phyloP scores from a whole-genome alignment of 202 grass and related monocot genomes.

The Digitaria exilis region DNA sequence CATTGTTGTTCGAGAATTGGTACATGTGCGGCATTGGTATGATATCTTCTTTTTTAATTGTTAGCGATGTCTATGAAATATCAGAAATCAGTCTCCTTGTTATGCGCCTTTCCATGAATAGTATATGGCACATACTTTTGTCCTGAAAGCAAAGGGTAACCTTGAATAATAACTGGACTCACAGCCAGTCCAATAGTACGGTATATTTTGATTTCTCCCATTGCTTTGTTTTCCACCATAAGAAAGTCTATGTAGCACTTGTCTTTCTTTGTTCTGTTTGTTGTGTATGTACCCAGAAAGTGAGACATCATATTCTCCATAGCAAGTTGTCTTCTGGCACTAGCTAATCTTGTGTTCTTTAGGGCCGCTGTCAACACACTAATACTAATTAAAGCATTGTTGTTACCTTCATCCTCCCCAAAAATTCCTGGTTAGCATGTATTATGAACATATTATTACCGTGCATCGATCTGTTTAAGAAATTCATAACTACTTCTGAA shows the following conservation, averaged over 20 bases:
- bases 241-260: not conserved
- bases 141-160: not conserved
- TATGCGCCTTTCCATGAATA: no score
- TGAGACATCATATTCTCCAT: not conserved
- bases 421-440: not conserved
- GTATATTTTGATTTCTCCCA: not conserved
- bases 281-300: not conserved
- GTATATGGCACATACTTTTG: not conserved
- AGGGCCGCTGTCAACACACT: not conserved
- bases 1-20: constrained; percentile 12
- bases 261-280: not conserved
- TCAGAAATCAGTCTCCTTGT: not conserved
- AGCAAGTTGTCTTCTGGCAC: not conserved
- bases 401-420: not conserved
- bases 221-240: not conserved
- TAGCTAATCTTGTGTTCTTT: not conserved
- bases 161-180: not conserved
- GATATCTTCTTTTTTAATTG: not conserved
- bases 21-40: not conserved
- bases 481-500: not conserved
- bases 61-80: not conserved
- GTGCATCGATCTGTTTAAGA: not conserved
- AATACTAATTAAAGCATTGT: not conserved
- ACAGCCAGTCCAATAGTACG: not conserved
- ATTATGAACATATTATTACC: not conserved